These are phyloP conservation scores for Lophiostoma macrostomum DNA, from an alignment of 495 filamentous ascomycete genomes.

Conservation along the genomic window DNA sequence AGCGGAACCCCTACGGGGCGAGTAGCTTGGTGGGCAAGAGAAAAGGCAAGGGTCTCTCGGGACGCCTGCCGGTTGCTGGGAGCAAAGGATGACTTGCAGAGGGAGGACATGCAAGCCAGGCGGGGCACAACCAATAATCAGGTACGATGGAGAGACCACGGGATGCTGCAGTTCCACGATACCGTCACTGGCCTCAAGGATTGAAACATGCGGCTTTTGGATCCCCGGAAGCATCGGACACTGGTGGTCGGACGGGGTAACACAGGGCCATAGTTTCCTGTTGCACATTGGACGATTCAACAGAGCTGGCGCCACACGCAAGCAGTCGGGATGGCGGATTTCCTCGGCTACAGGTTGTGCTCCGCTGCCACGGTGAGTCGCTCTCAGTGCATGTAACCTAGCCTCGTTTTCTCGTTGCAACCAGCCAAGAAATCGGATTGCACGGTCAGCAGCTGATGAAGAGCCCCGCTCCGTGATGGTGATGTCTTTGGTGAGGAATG, in stretches of 20 bases:
- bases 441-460: too few species aligned
- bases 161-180: constrained; percentile 23
- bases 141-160: constrained; percentile 14
- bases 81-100: constrained; percentile 36
- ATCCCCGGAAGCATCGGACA: constrained; percentile 9
- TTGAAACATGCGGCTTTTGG: constrained; percentile 32
- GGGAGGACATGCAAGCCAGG: constrained; percentile 3
- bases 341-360: constrained; percentile 30
- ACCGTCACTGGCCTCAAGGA: constrained; percentile 26
- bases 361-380: not conserved
- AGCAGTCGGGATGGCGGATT: constrained; percentile 23
- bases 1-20: constrained; percentile 15
- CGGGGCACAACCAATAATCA: constrained; percentile 19
- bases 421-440: constrained; percentile 19
- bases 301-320: constrained; percentile 20
- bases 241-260: constrained; percentile 5
- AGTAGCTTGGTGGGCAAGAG: constrained; percentile 14
- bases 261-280: constrained; percentile 26
- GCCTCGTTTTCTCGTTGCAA: constrained; percentile 32
- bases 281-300: not conserved
- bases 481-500: not conserved
- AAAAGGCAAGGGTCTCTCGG: constrained; percentile 32
- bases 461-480: too few species aligned
- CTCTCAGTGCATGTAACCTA: constrained; percentile 28
- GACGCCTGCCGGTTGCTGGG: constrained; percentile 24